Base-by-base conservation (phyloP, 441 rosid species). In the Euphorbia schlechtendalii region DNA sequence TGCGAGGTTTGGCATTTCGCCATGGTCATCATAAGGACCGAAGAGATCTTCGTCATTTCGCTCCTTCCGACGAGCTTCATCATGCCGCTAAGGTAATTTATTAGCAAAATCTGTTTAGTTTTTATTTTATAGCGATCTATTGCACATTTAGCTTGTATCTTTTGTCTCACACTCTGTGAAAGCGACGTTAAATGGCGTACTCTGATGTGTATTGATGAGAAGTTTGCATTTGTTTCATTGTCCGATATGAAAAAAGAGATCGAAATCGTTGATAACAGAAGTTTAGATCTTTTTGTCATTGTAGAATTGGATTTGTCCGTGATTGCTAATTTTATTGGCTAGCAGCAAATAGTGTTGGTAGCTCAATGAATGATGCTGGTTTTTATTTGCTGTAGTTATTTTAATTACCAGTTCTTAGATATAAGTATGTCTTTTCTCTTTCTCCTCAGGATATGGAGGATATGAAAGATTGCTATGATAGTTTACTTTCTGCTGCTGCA, bases 401-500 rank as follows among this genome's bases (percentile, higher is more conserved):
- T 48, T 24, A 5, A 20, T n/a, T 28, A 51, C 14, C 53, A 14
- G 57, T 25, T 34, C 8, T 22, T 53, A 5, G 62, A 59, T 45
- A 64, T 22, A 2, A 51, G 15, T 24, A 17, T 51, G 24, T 22
- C 49, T 11, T 51, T 52, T 34, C n/a, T 22, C 12, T 56, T 59
- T 53, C 3, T 24, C 10, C 46, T 34, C 61, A 95, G 98, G 96
- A 89, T 58, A 81, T 95, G 97, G 89, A 82, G 74, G 90, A 82
- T 53, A 89, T 95, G 92, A 83, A 83, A 79, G 81, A 86, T 57
- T 89, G 99, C 76, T 95, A 92, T 30, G 99, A 95, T 78, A 88
- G 95, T 78, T 82, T 95, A 70, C 92, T 95, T 73, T 77, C 98
- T 66, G 96, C 98, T 2, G 97, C 99, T 69, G 95, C 98, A 22